Evolutionary conservation across 2,329 filamentous ascomycete species (phyloP).

Genomic region (Stachybotrys echinatus): DNA sequence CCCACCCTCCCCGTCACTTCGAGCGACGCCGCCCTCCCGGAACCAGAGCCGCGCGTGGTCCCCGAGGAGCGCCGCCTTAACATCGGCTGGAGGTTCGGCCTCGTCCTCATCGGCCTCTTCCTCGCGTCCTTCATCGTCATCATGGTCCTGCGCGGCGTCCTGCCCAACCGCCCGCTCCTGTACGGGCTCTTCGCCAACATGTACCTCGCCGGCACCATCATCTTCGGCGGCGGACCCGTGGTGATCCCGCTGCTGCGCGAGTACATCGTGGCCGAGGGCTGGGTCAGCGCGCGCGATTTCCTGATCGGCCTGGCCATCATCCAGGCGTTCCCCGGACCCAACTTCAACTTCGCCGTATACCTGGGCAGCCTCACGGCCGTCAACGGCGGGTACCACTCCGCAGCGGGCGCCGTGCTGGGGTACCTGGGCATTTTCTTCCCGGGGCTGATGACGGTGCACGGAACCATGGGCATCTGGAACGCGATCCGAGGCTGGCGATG

Average conservation of each 20-base stretch:
- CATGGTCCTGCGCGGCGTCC: constrained; percentile 45
- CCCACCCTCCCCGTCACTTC: background rate
- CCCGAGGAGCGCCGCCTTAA: constrained; percentile 19
- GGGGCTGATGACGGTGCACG: constrained; percentile 38
- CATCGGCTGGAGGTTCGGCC: constrained; percentile 33
- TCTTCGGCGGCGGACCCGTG: constrained; percentile 60
- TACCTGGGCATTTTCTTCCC: constrained; percentile 45
- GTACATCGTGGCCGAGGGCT: constrained; percentile 61
- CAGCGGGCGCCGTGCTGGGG: constrained; percentile 39
- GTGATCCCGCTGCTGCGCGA: constrained; percentile 59
- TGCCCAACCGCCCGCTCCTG: constrained; percentile 34
- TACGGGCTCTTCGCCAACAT: constrained; percentile 66
- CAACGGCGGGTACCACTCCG: constrained; percentile 25
- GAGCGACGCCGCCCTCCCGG: background rate
- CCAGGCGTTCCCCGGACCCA: constrained; percentile 56
- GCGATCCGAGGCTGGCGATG: constrained; percentile 35
- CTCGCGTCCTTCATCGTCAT: constrained; percentile 48
- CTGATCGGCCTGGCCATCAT: constrained; percentile 67
- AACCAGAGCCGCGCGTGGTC: constrained; percentile 16
- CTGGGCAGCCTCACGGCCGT: constrained; percentile 44
- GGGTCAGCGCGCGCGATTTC: constrained; percentile 67
- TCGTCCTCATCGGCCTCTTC: constrained; percentile 35
- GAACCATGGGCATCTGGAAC: constrained; percentile 47
- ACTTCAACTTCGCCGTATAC: constrained; percentile 47
- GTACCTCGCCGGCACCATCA: constrained; percentile 67